These are phyloP conservation scores for Mycena vitilis DNA, from an alignment of 768 basidiomycete genomes.

Conservation along the genomic window DNA sequence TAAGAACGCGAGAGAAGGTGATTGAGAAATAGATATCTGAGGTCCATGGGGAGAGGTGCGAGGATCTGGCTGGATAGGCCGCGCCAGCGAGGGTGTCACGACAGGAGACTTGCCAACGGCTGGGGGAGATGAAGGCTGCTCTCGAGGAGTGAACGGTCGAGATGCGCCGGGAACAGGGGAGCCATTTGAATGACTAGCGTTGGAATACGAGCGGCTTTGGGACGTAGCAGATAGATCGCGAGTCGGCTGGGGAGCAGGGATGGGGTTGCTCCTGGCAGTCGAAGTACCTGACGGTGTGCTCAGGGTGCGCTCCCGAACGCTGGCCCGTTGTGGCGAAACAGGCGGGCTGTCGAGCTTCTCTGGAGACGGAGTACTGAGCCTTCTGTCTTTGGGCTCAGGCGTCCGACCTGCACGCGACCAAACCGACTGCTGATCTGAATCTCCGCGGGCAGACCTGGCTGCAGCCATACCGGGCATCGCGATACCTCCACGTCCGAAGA, in stretches of 20 bases:
- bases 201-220: constrained; percentile 16
- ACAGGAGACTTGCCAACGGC: constrained; percentile 38
- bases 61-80: constrained; percentile 64
- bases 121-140: constrained; percentile 23
- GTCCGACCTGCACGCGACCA: constrained; percentile 31
- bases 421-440: constrained; percentile 9
- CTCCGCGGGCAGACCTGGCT: constrained; percentile 11
- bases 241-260: constrained; percentile 17
- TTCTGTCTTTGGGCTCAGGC: constrained; percentile 38
- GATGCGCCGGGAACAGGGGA: constrained; percentile 19
- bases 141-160: constrained; percentile 9
- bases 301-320: constrained; percentile 60
- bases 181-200: constrained; percentile 8
- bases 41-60: constrained; percentile 57
- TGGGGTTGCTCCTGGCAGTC: constrained; percentile 4
- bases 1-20: constrained; percentile 69
- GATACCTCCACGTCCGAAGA: constrained; percentile 82
- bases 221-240: constrained; percentile 2
- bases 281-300: constrained; percentile 53
- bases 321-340: constrained; percentile 52
- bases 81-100: constrained; percentile 58
- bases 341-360: constrained; percentile 54
- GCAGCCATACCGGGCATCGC: constrained; percentile 79
- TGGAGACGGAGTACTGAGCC: constrained; percentile 50
- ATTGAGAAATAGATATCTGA: constrained; percentile 55